These are phyloP conservation scores for Heterobasidion annosum DNA, from an alignment of 1,284 basidiomycete species.

Conservation along the genomic window DNA sequence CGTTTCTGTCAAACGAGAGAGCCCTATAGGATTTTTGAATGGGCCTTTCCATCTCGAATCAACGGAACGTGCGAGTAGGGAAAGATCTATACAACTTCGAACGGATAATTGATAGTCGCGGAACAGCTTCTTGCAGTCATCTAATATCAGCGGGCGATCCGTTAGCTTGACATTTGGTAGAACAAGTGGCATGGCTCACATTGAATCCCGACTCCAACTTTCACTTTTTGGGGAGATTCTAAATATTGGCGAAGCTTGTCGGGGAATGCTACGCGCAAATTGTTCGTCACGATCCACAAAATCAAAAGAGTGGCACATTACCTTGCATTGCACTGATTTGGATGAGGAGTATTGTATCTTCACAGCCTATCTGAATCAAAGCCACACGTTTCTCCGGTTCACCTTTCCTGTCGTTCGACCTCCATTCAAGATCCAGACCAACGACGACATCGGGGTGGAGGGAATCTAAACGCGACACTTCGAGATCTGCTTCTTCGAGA, in stretches of 20 bases:
- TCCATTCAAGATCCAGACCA: conserved; percentile 74
- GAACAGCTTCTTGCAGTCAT: conserved; percentile 56
- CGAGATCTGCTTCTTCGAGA: conserved; percentile 13
- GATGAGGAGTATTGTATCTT: conserved; percentile 44
- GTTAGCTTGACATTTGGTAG: no score
- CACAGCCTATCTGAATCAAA: conserved; percentile 57
- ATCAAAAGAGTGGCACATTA: conserved; percentile 17
- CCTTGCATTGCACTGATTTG: conserved; percentile 56
- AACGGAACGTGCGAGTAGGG: conserved; percentile 55
- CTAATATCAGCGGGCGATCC: conserved; percentile 23
- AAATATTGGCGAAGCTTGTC: conserved; percentile 38
- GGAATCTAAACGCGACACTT: conserved; percentile 9
- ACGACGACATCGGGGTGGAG: conserved; percentile 22
- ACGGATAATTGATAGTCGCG: conserved; percentile 40
- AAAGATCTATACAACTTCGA: conserved; percentile 56
- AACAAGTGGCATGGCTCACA: conserved; percentile 26
- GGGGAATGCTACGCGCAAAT: conserved; percentile 42
- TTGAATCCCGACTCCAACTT: conserved; percentile 66
- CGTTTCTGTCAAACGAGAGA: conserved; percentile 48
- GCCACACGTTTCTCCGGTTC: conserved; percentile 53
- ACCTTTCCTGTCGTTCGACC: conserved; percentile 44
- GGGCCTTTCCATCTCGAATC: conserved; percentile 62
- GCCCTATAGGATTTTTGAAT: conserved; percentile 44
- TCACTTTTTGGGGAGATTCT: conserved; percentile 37
- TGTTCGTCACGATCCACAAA: not conserved